Percentiles rank a stretch among this genome's conserved stretches.
Conservation (phyloP, 805 yeast species). For the Spathaspora sp. region DNA sequence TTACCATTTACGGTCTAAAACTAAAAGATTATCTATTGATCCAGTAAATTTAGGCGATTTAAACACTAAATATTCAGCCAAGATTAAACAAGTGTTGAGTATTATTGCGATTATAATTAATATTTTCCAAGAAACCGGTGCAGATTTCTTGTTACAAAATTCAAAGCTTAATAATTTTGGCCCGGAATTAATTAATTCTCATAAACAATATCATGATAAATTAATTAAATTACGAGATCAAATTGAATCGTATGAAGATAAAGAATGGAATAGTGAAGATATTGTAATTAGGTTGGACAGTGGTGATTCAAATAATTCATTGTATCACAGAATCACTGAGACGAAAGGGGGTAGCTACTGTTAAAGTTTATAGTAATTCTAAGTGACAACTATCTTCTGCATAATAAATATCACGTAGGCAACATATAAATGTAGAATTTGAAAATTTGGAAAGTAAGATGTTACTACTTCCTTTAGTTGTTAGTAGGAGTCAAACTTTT, state of each 20-base stretch:
- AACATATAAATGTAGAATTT: no score
- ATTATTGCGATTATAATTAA: constrained; percentile 27
- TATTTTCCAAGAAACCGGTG: constrained; percentile 26
- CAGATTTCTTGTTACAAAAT: constrained; percentile 31
- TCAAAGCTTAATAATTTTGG: constrained; percentile 34
- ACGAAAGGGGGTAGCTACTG: neutral
- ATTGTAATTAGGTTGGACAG: constrained; percentile 29
- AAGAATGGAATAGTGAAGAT: constrained; percentile 38
- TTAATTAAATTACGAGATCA: constrained; percentile 19
- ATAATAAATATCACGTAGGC: no score
- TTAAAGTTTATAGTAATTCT: neutral
- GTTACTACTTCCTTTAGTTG: no score
- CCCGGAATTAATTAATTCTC: constrained; percentile 18
- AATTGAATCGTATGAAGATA: constrained; percentile 29
- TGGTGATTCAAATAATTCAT: constrained; percentile 9
- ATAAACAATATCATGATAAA: constrained; percentile 17
- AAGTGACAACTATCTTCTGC: no score
- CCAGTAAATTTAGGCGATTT: constrained; percentile 36
- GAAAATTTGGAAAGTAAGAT: no score
- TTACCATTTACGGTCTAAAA: constrained; percentile 43
- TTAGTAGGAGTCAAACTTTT: no score
- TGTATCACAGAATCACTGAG: constrained; percentile 8
- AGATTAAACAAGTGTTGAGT: constrained; percentile 20
- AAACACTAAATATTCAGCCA: constrained; percentile 13
- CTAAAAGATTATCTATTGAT: constrained; percentile 27